Percentiles rank a stretch among this genome's conserved stretches.
Evolutionary conservation across 495 filamentous ascomycete species (phyloP).

Genomic region (Penicillium pulvis): DNA sequence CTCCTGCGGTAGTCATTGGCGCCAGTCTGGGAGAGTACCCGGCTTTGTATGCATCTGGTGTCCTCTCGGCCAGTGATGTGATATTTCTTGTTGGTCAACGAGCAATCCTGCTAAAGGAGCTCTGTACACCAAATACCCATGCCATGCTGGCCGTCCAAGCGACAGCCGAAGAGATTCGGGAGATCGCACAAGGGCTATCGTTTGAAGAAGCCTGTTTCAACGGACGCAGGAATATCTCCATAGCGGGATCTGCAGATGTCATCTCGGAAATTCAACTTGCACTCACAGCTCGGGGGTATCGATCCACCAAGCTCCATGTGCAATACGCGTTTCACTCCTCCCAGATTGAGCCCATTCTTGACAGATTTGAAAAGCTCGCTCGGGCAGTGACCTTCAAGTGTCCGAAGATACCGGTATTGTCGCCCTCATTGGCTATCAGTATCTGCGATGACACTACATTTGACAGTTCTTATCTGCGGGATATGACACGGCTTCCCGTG

Average conservation of each 20-base stretch:
- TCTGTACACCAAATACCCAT: conserved; percentile 71
- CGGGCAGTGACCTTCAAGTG: neutral
- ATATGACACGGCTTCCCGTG: neutral
- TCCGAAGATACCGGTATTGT: neutral
- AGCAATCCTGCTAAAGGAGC: conserved; percentile 69
- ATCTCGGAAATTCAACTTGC: conserved; percentile 45
- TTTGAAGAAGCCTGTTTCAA: conserved; percentile 53
- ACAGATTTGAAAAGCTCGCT: neutral
- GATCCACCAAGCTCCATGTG: conserved; percentile 66
- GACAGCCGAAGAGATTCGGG: conserved; percentile 27
- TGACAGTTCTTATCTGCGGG: neutral
- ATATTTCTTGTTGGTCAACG: conserved; percentile 73
- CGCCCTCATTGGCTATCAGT: neutral
- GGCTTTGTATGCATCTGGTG: conserved; percentile 74
- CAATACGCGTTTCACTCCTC: conserved; percentile 77
- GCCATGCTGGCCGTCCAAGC: conserved; percentile 52
- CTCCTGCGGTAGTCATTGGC: conserved; percentile 18
- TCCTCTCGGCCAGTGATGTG: conserved; percentile 71
- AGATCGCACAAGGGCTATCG: conserved; percentile 23
- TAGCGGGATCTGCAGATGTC: conserved; percentile 22
- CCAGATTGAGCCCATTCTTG: conserved; percentile 73
- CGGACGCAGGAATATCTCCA: neutral
- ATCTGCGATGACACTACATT: neutral
- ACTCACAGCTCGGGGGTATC: conserved; percentile 56
- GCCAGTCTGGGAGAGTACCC: conserved; percentile 74